A percentile compares a stretch with the other conserved stretches of the same genome.
These are phyloP conservation scores for Sphaerulina populicola DNA, from an alignment of 2,329 filamentous ascomycete genomes.

Conservation along the genomic window DNA sequence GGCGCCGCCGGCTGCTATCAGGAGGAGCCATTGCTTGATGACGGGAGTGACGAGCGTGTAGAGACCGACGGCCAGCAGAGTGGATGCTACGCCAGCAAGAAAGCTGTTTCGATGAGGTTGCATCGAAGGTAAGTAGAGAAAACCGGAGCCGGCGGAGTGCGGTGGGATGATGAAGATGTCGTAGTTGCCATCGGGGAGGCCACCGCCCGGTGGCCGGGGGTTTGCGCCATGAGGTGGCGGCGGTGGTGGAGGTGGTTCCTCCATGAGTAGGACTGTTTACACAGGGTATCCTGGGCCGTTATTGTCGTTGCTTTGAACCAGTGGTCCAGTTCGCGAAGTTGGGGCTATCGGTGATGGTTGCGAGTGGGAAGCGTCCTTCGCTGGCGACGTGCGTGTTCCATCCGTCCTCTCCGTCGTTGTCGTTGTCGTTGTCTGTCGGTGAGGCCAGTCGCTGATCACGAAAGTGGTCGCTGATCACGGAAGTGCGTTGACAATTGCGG, in stretches of 20 bases:
- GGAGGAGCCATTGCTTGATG: constrained; percentile 63
- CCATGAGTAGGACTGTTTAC: constrained; percentile 16
- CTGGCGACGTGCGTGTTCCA: constrained; percentile 1
- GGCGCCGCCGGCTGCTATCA: constrained; percentile 58
- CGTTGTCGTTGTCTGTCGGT: neutral
- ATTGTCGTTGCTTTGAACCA: neutral
- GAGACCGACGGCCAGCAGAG: constrained; percentile 63
- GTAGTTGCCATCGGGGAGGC: constrained; percentile 80
- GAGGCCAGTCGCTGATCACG: too few species aligned
- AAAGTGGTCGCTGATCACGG: too few species aligned
- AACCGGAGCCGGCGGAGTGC: constrained; percentile 79
- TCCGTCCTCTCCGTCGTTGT: neutral
- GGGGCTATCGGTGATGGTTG: constrained; percentile 4
- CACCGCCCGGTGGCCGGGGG: constrained; percentile 55
- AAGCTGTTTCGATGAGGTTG: constrained; percentile 84
- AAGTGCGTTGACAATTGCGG: too few species aligned
- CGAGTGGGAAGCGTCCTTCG: constrained; percentile 3
- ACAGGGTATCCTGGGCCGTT: constrained; percentile 7
- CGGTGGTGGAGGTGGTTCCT: constrained; percentile 59
- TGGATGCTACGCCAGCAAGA: constrained; percentile 72
- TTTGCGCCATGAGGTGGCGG: constrained; percentile 78
- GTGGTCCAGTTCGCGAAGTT: neutral
- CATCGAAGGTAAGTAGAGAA: constrained; percentile 87
- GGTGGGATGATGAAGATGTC: constrained; percentile 96
- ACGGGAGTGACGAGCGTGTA: constrained; percentile 66